phyloP scores from a whole-genome alignment of 208 protist genomes.

The Trypanosoma rangeli region DNA sequence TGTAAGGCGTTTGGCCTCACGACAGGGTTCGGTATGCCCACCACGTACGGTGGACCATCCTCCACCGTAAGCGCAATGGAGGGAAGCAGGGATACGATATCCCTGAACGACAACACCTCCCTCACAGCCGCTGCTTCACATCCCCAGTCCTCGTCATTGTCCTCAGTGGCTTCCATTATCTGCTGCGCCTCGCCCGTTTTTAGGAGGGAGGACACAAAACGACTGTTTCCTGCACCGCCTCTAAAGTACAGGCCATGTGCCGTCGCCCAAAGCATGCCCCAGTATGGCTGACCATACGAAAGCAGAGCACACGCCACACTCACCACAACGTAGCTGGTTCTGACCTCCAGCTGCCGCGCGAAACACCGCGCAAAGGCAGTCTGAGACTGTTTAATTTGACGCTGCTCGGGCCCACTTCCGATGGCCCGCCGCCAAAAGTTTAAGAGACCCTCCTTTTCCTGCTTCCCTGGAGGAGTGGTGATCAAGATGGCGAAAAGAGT shows the following conservation, averaged over 20 bases:
- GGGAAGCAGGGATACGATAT: constrained; percentile 53
- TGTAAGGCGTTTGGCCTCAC: constrained; percentile 58
- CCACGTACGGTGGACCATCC: constrained; percentile 19
- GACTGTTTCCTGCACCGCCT: not conserved
- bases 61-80: constrained; percentile 42
- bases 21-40: constrained; percentile 43
- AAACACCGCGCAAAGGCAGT: constrained; percentile 43
- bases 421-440: constrained; percentile 6
- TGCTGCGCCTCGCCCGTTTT: not conserved
- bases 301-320: constrained; percentile 54
- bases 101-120: constrained; percentile 40
- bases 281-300: constrained; percentile 34
- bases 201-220: not conserved
- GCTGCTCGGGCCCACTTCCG: not conserved
- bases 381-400: constrained; percentile 28
- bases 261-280: constrained; percentile 46
- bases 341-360: constrained; percentile 49
- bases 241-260: constrained; percentile 54
- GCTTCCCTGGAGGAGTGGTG: not conserved
- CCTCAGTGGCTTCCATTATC: not conserved
- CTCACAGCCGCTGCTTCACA: constrained; percentile 31
- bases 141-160: constrained; percentile 7
- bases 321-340: constrained; percentile 38
- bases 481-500: constrained; percentile 38
- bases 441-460: not conserved